A percentile compares a stretch with the other conserved stretches of the same genome.
These are phyloP conservation scores for Botrytis byssoidea DNA, from an alignment of 2,329 filamentous ascomycete genomes.

Conservation along the genomic window DNA sequence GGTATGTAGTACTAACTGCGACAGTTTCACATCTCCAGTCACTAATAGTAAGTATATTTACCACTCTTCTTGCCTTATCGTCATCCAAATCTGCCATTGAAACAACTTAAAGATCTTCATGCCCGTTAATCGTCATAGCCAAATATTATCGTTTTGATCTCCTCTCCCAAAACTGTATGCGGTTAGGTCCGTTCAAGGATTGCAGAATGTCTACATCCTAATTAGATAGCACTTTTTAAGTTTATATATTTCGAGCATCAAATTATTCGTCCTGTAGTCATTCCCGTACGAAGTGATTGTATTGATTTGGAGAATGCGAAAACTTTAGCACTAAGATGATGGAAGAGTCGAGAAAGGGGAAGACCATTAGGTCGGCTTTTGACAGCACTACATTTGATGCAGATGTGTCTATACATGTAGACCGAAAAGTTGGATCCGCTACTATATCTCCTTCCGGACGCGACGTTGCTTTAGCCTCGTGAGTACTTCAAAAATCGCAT, in stretches of 20 bases:
- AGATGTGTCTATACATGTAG: constrained; percentile 80
- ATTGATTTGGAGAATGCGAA: constrained; percentile 25
- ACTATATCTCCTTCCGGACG: constrained; percentile 89
- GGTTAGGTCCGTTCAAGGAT: background rate
- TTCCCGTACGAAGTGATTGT: background rate
- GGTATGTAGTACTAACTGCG: background rate
- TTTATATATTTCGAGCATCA: constrained; percentile 1
- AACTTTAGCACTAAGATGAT: constrained; percentile 28
- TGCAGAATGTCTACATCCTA: background rate
- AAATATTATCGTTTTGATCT: background rate
- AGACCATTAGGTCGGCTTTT: constrained; percentile 65
- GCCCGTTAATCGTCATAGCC: background rate
- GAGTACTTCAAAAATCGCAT: constrained; percentile 19
- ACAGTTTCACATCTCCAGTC: background rate
- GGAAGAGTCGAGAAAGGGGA: constrained; percentile 51
- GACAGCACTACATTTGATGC: constrained; percentile 87
- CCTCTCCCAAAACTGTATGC: background rate
- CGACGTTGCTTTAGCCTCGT: constrained; percentile 85
- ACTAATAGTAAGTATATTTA: background rate
- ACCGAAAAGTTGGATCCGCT: constrained; percentile 73
- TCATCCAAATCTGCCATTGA: background rate
- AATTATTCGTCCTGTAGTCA: background rate
- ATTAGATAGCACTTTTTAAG: constrained; percentile 9
- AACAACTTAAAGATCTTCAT: background rate
- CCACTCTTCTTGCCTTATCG: background rate